A percentile compares a stretch with the other conserved stretches of the same genome.
These are phyloP conservation scores for Cyclotella sp. DNA, from an alignment of 108 stramenopile genomes.

Conservation along the genomic window DNA sequence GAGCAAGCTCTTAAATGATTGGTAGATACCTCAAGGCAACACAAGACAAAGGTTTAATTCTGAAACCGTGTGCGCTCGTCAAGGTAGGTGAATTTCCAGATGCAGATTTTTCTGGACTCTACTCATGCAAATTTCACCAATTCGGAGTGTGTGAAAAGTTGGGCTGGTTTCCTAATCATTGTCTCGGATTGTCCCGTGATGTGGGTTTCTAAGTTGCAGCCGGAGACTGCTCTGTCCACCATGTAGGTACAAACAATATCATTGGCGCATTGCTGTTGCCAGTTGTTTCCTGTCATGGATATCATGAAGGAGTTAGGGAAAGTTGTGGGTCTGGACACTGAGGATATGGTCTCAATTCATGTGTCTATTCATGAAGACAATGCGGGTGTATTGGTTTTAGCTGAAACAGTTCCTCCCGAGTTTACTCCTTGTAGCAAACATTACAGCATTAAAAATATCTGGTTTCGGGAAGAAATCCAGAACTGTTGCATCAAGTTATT, in stretches of 20 bases:
- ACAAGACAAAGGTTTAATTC: not conserved
- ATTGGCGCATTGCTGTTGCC: not conserved
- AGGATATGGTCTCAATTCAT: not conserved
- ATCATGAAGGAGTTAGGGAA: too few species aligned
- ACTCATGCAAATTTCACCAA: too few species aligned
- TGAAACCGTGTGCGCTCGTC: not conserved
- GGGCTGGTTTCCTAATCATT: not conserved
- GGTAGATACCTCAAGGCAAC: not conserved
- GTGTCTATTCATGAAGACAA: too few species aligned
- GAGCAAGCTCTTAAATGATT: not conserved
- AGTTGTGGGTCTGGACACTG: not conserved
- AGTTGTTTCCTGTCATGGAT: not conserved
- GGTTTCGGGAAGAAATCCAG: too few species aligned
- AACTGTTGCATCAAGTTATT: too few species aligned
- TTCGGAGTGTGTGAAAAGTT: too few species aligned
- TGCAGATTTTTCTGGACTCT: not conserved
- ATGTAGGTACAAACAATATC: not conserved
- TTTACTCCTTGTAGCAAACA: not conserved
- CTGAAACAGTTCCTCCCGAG: too few species aligned
- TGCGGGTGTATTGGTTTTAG: too few species aligned
- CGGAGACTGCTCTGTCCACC: not conserved
- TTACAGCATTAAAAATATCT: not conserved
- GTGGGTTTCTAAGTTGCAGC: not conserved
- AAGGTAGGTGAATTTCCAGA: not conserved
- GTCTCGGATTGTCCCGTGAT: not conserved